Conservation (phyloP, 495 filamentous ascomycete genomes). For the Cercophora samala region DNA sequence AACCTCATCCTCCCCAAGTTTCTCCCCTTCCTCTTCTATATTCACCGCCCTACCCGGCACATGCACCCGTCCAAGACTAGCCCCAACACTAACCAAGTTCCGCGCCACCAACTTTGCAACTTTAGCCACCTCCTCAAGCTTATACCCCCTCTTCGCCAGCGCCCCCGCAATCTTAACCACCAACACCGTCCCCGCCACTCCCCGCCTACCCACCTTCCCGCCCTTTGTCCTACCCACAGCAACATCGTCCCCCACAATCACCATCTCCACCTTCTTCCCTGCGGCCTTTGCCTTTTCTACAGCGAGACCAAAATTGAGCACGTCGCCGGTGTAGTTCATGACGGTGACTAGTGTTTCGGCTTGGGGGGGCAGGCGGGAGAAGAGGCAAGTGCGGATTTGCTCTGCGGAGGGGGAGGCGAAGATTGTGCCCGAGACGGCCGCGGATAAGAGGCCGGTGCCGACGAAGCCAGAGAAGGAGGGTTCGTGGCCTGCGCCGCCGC, state of each 20-base stretch:
- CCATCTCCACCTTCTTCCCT: slow-evolving; percentile 81
- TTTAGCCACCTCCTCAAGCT: slow-evolving; percentile 62
- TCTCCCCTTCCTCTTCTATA: slow-evolving; percentile 40
- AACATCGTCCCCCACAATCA: slow-evolving; percentile 93
- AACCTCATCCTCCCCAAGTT: slow-evolving; percentile 65
- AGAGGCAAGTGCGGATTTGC: slow-evolving; percentile 76
- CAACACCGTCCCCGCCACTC: slow-evolving; percentile 86
- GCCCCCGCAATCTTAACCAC: slow-evolving; percentile 88
- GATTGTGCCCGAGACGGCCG: slow-evolving; percentile 86
- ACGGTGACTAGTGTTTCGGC: slow-evolving; percentile 50
- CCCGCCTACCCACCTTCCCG: slow-evolving; percentile 88
- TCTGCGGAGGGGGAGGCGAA: slow-evolving; percentile 86
- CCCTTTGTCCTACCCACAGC: slow-evolving; percentile 79
- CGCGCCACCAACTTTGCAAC: slow-evolving; percentile 68
- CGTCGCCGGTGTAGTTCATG: slow-evolving; percentile 77
- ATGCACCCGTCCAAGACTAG: slow-evolving; percentile 84
- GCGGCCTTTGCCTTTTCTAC: slow-evolving; percentile 87
- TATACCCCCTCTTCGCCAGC: slow-evolving; percentile 68
- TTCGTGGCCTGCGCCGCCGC: slow-evolving; percentile 91
- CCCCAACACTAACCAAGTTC: slow-evolving; percentile 83
- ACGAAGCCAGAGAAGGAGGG: slow-evolving; percentile 76
- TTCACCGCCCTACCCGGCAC: slow-evolving; percentile 68
- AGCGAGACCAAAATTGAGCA: slow-evolving; percentile 92
- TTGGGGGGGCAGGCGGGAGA: slow-evolving; percentile 60
- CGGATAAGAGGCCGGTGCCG: slow-evolving; percentile 71